phyloP scores from a whole-genome alignment of 805 yeast genomes.

The Kodamaea hsintzibuensis region DNA sequence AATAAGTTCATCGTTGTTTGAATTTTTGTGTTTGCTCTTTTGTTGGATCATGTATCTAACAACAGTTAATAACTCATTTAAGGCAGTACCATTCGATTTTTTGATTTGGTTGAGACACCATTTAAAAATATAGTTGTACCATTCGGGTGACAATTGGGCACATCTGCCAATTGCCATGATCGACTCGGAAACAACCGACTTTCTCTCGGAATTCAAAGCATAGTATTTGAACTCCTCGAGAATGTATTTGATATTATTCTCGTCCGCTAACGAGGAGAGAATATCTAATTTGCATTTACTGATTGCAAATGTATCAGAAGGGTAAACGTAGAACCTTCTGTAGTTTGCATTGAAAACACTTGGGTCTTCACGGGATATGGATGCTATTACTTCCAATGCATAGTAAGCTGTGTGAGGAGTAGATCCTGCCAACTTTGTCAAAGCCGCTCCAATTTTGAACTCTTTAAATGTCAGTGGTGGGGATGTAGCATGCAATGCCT shows the following conservation, averaged over 20 bases:
- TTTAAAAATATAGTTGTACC: constrained; percentile 55
- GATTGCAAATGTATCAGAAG: constrained; percentile 46
- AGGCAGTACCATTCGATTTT: constrained; percentile 32
- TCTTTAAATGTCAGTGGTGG: constrained; percentile 54
- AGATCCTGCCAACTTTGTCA: constrained; percentile 45
- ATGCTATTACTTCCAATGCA: constrained; percentile 49
- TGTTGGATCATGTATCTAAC: constrained; percentile 71
- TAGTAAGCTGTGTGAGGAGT: constrained; percentile 22
- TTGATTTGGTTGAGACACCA: constrained; percentile 62
- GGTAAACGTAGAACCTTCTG: constrained; percentile 54
- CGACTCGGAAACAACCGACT: constrained; percentile 40
- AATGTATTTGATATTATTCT: constrained; percentile 50
- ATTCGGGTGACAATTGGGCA: constrained; percentile 47
- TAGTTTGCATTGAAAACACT: constrained; percentile 34
- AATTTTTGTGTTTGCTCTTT: constrained; percentile 18
- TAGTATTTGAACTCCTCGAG: constrained; percentile 66
- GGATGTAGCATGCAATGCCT: constrained; percentile 57
- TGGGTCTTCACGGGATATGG: constrained; percentile 36
- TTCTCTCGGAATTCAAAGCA: constrained; percentile 31
- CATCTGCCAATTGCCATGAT: constrained; percentile 65
- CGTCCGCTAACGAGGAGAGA: constrained; percentile 57
- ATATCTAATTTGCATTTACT: constrained; percentile 61
- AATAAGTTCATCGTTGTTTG: constrained; percentile 6
- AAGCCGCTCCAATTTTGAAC: constrained; percentile 49
- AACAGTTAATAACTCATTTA: constrained; percentile 70